phyloP scores from a whole-genome alignment of 2,329 filamentous ascomycete genomes.

The Colletotrichum simmondsii region DNA sequence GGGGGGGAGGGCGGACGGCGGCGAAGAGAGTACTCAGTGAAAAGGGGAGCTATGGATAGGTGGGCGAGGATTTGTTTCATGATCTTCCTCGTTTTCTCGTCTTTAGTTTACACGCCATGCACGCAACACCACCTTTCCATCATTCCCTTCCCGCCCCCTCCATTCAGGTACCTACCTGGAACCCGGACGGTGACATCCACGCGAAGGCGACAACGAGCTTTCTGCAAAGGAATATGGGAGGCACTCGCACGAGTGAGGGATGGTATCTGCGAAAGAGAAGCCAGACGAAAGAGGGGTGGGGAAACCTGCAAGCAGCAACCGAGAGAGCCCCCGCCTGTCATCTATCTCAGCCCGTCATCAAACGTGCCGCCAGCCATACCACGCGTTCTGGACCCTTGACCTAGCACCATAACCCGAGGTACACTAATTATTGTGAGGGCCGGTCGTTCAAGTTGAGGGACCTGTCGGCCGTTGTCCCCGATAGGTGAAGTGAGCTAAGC shows the following conservation, averaged over 20 bases:
- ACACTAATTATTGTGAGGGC: too few relatives aligned
- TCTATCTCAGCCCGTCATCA: constrained; percentile 33
- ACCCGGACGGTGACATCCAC: too few relatives aligned
- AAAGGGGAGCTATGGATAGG: background rate
- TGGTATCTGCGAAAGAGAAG: too few relatives aligned
- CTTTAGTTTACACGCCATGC: background rate
- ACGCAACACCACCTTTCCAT: background rate
- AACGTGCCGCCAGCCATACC: constrained; percentile 7
- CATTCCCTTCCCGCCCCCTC: background rate
- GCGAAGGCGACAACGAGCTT: background rate
- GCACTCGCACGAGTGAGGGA: background rate
- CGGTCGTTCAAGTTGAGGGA: background rate
- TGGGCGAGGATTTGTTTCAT: constrained; percentile 24
- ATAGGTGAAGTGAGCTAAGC: background rate
- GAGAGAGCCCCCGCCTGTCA: constrained; percentile 17
- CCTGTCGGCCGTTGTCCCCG: background rate
- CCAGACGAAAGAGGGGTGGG: background rate
- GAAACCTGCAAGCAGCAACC: constrained; percentile 6
- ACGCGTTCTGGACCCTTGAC: background rate
- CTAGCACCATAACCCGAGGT: background rate
- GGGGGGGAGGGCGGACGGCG: background rate
- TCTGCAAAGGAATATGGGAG: constrained; percentile 21
- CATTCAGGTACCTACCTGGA: background rate
- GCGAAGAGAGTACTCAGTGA: too few relatives aligned
- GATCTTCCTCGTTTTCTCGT: constrained; percentile 16